A percentile compares a stretch with the other conserved stretches of the same genome.
These are phyloP conservation scores for Penicillium polonicum DNA, from an alignment of 2,329 filamentous ascomycete species.

Conservation along the genomic window DNA sequence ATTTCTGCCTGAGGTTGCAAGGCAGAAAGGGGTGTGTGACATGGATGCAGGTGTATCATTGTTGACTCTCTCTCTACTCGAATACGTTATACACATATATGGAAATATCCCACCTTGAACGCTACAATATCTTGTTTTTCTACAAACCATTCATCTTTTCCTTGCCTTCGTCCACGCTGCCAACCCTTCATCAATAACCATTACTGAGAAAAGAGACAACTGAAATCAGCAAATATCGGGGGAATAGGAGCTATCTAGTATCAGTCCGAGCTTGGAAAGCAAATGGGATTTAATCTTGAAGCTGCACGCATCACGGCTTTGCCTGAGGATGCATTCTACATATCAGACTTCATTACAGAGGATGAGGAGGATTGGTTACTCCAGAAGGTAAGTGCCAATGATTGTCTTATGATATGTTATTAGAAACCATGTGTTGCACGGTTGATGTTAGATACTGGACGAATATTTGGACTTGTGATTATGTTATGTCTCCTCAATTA, in stretches of 20 bases:
- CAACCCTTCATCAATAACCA: not conserved
- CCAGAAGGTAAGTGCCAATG: slow-evolving; percentile 57
- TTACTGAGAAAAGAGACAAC: not conserved
- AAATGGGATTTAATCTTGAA: slow-evolving; percentile 27
- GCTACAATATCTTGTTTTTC: not conserved
- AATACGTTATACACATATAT: not conserved
- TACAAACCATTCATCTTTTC: not conserved
- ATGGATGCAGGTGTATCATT: not conserved
- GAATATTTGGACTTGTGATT: not conserved
- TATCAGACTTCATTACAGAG: slow-evolving; percentile 75
- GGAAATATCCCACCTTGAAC: not conserved
- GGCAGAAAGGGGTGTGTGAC: slow-evolving; percentile 4
- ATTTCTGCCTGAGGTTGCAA: slow-evolving; percentile 2
- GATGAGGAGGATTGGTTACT: slow-evolving; percentile 72
- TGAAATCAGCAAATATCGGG: not conserved
- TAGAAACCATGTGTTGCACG: not conserved
- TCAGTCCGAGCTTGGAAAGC: not conserved
- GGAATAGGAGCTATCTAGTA: not conserved
- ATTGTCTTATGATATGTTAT: not conserved
- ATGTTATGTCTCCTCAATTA: not conserved
- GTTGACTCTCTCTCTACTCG: not conserved
- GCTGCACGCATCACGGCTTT: slow-evolving; percentile 33
- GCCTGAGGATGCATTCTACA: slow-evolving; percentile 67
- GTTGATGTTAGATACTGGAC: not conserved
- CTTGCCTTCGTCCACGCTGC: not conserved